Conservation (phyloP, 345 rosid genomes). For the Gossypium bickii region DNA sequence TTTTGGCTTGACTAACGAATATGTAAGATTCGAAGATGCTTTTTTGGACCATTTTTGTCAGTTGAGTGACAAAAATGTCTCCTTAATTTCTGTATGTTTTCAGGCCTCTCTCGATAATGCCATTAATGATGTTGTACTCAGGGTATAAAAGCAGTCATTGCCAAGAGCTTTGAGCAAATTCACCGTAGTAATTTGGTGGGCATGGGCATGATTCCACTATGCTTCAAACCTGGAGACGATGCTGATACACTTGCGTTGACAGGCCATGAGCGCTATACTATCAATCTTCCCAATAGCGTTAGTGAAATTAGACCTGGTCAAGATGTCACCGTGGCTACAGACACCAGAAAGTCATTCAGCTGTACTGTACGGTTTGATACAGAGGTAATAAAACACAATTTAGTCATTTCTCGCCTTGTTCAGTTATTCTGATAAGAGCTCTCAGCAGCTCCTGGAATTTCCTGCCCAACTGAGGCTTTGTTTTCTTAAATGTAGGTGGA, state of each 20-base stretch:
- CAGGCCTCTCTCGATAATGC: background rate
- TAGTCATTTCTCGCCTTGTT: background rate
- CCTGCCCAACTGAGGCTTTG: background rate
- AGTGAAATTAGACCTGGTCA: slow-evolving; percentile 80
- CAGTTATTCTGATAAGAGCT: background rate
- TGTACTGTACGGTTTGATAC: slow-evolving; percentile 72
- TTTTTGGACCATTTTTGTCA: background rate
- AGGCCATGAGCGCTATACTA: slow-evolving; percentile 72
- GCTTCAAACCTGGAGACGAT: slow-evolving; percentile 83
- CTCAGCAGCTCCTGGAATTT: background rate
- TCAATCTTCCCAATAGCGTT: slow-evolving; percentile 55
- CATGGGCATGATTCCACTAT: slow-evolving; percentile 78
- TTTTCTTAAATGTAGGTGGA: slow-evolving; percentile 34
- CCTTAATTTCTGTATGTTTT: background rate
- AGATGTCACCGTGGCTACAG: slow-evolving; percentile 62
- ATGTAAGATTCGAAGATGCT: background rate
- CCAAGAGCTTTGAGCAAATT: slow-evolving; percentile 87
- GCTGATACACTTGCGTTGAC: slow-evolving; percentile 73
- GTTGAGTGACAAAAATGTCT: background rate
- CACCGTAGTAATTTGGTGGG: slow-evolving; percentile 89
- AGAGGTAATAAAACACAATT: slow-evolving; percentile 43
- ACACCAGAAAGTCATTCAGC: slow-evolving; percentile 68
- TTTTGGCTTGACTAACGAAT: background rate
- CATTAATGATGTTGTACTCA: slow-evolving; percentile 23
- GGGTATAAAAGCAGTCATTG: slow-evolving; percentile 91